Percentiles rank a stretch among this genome's conserved stretches.
Conservation (phyloP, 148 eudicot genomes). For the Camellia japonica region DNA sequence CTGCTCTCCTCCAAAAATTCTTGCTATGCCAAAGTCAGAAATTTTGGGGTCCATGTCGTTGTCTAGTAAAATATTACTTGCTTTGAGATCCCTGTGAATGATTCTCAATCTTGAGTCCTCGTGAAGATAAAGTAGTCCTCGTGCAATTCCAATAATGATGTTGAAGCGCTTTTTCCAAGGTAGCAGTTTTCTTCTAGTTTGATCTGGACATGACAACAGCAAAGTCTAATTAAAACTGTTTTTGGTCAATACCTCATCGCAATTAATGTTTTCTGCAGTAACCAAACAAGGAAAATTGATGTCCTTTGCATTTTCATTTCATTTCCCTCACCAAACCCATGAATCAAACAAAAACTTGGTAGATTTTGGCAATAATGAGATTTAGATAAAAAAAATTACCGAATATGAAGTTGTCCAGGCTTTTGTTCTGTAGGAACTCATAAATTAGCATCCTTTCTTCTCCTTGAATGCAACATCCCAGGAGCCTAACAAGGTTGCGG, state of each 20-base stretch:
- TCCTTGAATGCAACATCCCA: conserved; percentile 44
- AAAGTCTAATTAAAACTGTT: conserved; percentile 4
- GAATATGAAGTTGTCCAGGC: conserved; percentile 41
- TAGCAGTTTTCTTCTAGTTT: conserved; percentile 17
- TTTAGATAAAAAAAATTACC: conserved; percentile 3
- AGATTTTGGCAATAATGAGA: not conserved
- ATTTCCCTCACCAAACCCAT: not conserved
- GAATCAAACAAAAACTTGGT: not conserved
- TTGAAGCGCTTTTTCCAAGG: conserved; percentile 29
- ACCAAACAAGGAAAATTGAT: too few species aligned
- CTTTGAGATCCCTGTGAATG: conserved; percentile 39
- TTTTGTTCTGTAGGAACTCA: conserved; percentile 48
- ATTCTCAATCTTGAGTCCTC: conserved; percentile 40
- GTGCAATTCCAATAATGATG: conserved; percentile 30
- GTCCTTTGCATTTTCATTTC: too few species aligned
- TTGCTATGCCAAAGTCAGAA: conserved; percentile 41
- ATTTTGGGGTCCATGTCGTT: conserved; percentile 34
- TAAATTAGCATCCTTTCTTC: conserved; percentile 49
- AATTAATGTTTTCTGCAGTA: not conserved
- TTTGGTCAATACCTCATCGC: not conserved
- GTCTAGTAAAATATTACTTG: conserved; percentile 38
- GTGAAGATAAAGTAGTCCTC: conserved; percentile 39
- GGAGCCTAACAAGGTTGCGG: conserved; percentile 43
- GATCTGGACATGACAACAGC: conserved; percentile 22
- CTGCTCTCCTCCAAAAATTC: conserved; percentile 34